Evolutionary conservation across 202 grass and related monocot species (phyloP).

Genomic region (Panicum virgatum): DNA sequence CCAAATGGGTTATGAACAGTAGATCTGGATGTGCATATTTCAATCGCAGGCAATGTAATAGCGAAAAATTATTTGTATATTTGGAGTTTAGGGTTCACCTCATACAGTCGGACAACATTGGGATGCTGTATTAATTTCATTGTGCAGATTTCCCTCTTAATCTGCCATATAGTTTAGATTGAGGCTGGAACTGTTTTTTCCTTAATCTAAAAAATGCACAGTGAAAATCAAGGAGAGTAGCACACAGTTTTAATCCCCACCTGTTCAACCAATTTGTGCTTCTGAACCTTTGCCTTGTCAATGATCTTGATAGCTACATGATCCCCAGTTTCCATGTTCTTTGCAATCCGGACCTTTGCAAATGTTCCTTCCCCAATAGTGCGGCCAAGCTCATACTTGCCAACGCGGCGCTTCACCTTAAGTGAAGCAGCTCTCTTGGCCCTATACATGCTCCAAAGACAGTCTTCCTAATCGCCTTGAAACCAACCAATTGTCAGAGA

Average conservation of each 20-base stretch:
- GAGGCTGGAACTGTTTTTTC: no score
- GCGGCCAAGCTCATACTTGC: slow-evolving; percentile 84
- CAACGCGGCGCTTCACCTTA: slow-evolving; percentile 71
- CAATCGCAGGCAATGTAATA: not conserved
- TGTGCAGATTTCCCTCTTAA: slow-evolving; percentile 80
- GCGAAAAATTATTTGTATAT: not conserved
- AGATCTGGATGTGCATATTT: not conserved
- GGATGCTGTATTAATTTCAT: slow-evolving; percentile 92
- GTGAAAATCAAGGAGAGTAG: not conserved
- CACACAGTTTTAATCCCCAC: slow-evolving; percentile 26
- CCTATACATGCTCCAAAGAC: slow-evolving; percentile 60
- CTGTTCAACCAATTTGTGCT: slow-evolving; percentile 80
- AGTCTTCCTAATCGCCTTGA: no score
- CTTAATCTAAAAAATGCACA: no score
- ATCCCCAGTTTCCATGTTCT: slow-evolving; percentile 63
- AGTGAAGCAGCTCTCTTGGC: slow-evolving; percentile 64
- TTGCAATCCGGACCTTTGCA: slow-evolving; percentile 83
- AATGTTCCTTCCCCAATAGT: slow-evolving; percentile 80
- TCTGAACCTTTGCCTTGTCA: slow-evolving; percentile 78
- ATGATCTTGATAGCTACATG: slow-evolving; percentile 87
- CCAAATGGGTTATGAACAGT: not conserved
- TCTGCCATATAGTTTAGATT: slow-evolving; percentile 58
- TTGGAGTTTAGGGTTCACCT: no score
- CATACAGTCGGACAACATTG: slow-evolving; percentile 74
- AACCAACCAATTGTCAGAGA: not conserved